These are phyloP conservation scores for Hyaloperonospora brassicae DNA, from an alignment of 352 stramenopile species.

Conservation along the genomic window DNA sequence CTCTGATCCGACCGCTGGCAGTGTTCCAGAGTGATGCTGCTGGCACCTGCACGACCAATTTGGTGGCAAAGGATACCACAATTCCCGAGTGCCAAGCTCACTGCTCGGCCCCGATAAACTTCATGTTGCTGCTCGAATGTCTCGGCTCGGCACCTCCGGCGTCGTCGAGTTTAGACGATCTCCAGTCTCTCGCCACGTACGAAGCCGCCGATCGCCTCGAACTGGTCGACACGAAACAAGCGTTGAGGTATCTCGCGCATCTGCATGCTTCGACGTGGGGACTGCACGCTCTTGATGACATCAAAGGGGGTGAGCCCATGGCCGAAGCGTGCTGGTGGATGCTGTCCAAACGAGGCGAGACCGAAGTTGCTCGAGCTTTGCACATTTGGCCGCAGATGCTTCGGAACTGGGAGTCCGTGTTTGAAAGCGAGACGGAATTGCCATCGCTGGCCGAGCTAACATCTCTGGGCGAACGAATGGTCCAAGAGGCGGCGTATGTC, in stretches of 20 bases:
- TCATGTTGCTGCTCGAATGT: constrained; percentile 50
- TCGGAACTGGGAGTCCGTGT: constrained; percentile 20
- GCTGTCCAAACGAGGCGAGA: constrained; percentile 43
- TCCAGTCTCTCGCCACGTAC: constrained; percentile 12
- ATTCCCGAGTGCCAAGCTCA: constrained; percentile 1
- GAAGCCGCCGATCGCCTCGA: constrained; percentile 36
- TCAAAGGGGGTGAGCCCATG: constrained; percentile 31
- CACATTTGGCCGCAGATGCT: constrained; percentile 42
- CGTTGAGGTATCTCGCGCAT: constrained; percentile 39
- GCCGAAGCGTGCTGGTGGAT: constrained; percentile 48
- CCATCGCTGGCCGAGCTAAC: constrained; percentile 10
- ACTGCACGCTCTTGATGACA: constrained; percentile 23
- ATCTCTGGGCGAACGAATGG: constrained; percentile 39
- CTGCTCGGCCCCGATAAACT: constrained; percentile 30
- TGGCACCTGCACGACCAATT: constrained; percentile 9
- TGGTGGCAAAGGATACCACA: constrained; percentile 6
- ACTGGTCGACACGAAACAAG: constrained; percentile 27
- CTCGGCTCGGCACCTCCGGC: constrained; percentile 12
- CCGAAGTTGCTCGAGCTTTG: constrained; percentile 30
- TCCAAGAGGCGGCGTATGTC: constrained; percentile 41
- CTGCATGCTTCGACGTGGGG: constrained; percentile 37
- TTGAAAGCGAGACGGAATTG: constrained; percentile 11
- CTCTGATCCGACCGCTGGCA: constrained; percentile 37
- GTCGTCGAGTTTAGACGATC: neutral
- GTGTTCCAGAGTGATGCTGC: constrained; percentile 34